Evolutionary conservation across 495 filamentous ascomycete genomes (phyloP).

Genomic region (Penicillium cosmopolitanum): DNA sequence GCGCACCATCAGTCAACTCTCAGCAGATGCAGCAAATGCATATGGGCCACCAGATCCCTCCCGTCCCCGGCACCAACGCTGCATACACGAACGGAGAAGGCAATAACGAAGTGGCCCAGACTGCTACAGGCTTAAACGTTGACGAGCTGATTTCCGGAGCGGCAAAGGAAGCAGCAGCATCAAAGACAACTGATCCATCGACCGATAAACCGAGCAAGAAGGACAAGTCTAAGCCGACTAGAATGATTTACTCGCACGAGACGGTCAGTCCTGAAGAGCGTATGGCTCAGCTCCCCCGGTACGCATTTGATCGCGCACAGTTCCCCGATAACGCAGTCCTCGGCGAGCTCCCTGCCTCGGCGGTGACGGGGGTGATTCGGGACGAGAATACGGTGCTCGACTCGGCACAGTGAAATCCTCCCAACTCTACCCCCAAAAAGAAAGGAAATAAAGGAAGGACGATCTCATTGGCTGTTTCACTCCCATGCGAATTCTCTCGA

Average conservation of each 20-base stretch:
- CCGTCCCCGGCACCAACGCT: constrained; percentile 25
- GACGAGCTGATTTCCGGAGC: constrained; percentile 63
- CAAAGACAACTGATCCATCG: constrained; percentile 31
- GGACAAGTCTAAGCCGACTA: constrained; percentile 68
- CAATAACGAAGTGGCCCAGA: constrained; percentile 30
- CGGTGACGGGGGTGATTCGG: constrained; percentile 38
- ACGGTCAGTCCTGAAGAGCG: constrained; percentile 85
- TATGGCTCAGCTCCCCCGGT: constrained; percentile 77
- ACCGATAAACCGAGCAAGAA: constrained; percentile 62
- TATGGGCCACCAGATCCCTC: constrained; percentile 53
- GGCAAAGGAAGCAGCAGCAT: constrained; percentile 31
- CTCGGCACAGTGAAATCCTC: constrained; percentile 30
- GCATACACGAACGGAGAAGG: constrained; percentile 41
- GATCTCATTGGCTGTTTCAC: background rate
- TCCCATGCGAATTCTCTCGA: background rate
- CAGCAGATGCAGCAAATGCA: constrained; percentile 69
- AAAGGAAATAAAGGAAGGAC: background rate
- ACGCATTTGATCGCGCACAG: constrained; percentile 65
- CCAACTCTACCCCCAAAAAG: background rate
- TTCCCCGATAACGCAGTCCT: constrained; percentile 40
- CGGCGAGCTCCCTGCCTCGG: constrained; percentile 42
- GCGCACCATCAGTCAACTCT: constrained; percentile 57
- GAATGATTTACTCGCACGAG: constrained; percentile 78
- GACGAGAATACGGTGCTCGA: constrained; percentile 44
- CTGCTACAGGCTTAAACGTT: constrained; percentile 38